These are phyloP conservation scores for Colletotrichum tabaci DNA, from an alignment of 2,329 filamentous ascomycete genomes.

Conservation along the genomic window DNA sequence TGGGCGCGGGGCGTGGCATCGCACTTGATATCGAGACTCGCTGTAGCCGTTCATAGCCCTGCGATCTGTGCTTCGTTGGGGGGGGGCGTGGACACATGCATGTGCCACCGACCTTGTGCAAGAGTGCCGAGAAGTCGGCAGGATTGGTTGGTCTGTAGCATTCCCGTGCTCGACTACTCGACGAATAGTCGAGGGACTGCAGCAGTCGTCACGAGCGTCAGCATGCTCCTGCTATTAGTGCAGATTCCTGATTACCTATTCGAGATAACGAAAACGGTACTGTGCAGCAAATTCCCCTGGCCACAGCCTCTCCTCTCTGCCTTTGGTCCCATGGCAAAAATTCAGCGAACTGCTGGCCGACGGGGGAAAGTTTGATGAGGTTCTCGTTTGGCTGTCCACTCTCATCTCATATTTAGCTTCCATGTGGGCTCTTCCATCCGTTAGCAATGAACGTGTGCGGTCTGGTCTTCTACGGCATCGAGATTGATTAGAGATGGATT, in stretches of 20 bases:
- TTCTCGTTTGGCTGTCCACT: constrained; percentile 22
- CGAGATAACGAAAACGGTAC: background rate
- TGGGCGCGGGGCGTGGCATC: constrained; percentile 11
- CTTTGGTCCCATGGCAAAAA: background rate
- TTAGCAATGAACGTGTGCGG: constrained; percentile 4
- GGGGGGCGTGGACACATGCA: constrained; percentile 5
- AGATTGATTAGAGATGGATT: constrained; percentile 1
- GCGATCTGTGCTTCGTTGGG: constrained; percentile 1
- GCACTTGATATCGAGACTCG: background rate
- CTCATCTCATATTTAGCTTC: constrained; percentile 23
- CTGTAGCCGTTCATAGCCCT: background rate
- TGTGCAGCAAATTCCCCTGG: background rate
- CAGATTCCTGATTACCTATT: constrained; percentile 11
- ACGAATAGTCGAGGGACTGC: constrained; percentile 16
- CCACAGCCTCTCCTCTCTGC: background rate
- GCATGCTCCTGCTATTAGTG: constrained; percentile 19
- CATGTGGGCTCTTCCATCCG: constrained; percentile 23
- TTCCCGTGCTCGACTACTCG: constrained; percentile 11
- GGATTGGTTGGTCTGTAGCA: constrained; percentile 1
- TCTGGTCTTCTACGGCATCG: background rate
- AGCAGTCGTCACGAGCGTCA: constrained; percentile 21
- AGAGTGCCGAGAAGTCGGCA: constrained; percentile 1
- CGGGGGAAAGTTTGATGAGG: constrained; percentile 29
- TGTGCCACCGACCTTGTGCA: constrained; percentile 26
- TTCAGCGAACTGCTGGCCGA: constrained; percentile 1